Conservation (phyloP, 805 yeast species). For the Yarrowia osloensis region DNA sequence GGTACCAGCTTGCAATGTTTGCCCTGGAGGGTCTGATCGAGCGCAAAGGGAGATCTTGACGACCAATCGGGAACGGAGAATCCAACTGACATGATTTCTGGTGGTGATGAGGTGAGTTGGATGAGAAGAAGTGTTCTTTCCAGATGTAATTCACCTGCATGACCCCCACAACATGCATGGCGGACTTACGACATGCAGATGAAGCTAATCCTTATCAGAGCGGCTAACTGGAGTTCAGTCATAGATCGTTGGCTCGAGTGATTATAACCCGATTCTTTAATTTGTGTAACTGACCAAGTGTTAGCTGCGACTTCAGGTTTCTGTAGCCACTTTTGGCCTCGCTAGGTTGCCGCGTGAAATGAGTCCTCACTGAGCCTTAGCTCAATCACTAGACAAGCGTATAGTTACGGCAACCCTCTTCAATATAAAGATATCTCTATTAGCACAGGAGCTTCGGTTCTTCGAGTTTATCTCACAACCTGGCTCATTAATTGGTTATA, state of each 20-base stretch:
- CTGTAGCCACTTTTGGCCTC: too few species aligned
- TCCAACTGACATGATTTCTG: neutral
- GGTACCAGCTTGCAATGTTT: conserved; percentile 5
- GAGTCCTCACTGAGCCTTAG: too few species aligned
- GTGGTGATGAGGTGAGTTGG: neutral
- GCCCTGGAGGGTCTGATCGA: conserved; percentile 8
- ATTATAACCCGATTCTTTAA: too few species aligned
- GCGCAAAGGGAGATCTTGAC: neutral
- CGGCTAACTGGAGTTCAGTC: neutral
- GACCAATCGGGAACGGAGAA: neutral
- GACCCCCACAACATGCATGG: conserved; percentile 8
- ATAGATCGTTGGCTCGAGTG: too few species aligned
- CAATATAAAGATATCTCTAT: too few species aligned
- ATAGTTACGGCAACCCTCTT: too few species aligned
- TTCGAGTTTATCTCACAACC: too few species aligned
- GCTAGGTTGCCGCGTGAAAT: too few species aligned
- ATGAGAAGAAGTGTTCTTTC: neutral
- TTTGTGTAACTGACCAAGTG: too few species aligned
- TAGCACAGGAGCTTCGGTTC: too few species aligned
- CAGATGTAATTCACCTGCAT: neutral
- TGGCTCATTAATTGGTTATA: neutral
- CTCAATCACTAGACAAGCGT: too few species aligned
- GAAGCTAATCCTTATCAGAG: neutral
- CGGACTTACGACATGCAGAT: conserved; percentile 3
- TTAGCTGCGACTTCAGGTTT: too few species aligned